Conservation (phyloP, 208 protist species). For the Porcisia deanei region DNA sequence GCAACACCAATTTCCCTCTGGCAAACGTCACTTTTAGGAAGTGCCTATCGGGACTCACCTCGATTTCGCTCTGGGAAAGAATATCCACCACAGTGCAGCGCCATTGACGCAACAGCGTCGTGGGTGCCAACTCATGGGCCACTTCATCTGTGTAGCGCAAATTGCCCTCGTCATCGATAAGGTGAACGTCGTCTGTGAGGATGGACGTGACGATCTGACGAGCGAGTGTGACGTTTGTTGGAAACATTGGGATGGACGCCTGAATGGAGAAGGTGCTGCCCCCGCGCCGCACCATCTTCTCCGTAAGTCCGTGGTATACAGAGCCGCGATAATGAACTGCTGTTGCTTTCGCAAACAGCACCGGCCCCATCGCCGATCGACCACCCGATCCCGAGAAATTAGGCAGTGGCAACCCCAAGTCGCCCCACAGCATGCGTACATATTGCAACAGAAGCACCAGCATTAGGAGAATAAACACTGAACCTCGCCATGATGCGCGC, state of each 20-base stretch:
- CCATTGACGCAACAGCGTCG: constrained; percentile 14
- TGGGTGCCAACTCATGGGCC: neutral
- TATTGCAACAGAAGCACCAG: neutral
- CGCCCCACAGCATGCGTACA: constrained; percentile 8
- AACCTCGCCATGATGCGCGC: neutral
- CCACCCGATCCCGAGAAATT: neutral
- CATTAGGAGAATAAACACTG: neutral
- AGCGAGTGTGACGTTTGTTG: constrained; percentile 34
- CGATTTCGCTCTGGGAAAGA: constrained; percentile 36
- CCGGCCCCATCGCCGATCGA: neutral
- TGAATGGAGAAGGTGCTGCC: constrained; percentile 59
- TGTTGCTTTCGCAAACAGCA: constrained; percentile 32
- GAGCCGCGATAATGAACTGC: constrained; percentile 61
- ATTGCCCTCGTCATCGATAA: constrained; percentile 39
- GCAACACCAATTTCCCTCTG: constrained; percentile 24
- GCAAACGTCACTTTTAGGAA: constrained; percentile 38
- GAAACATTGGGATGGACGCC: constrained; percentile 60
- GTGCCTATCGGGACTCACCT: constrained; percentile 40
- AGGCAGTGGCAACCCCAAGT: neutral
- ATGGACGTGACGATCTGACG: constrained; percentile 38
- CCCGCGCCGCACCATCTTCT: constrained; percentile 41
- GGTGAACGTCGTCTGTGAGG: constrained; percentile 40
- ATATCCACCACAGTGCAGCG: constrained; percentile 29
- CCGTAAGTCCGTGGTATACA: constrained; percentile 59
- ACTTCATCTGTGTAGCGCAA: constrained; percentile 6